phyloP scores from a whole-genome alignment of 2,329 filamentous ascomycete species.

The Fusarium chaquense region DNA sequence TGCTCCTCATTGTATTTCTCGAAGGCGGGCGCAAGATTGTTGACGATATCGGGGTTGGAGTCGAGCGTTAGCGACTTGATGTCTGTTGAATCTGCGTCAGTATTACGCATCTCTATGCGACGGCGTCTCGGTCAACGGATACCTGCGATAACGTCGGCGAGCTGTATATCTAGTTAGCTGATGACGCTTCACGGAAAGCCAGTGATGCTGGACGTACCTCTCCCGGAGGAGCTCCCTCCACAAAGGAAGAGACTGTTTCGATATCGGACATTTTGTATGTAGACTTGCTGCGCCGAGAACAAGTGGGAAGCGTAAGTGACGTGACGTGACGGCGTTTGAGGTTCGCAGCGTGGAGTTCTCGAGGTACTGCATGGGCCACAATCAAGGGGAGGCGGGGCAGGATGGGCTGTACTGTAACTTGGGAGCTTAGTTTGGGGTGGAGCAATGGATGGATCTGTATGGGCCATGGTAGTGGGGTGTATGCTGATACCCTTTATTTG shows the following conservation, averaged over 20 bases:
- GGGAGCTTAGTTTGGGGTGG: constrained; percentile 43
- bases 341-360: constrained; percentile 37
- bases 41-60: constrained; percentile 73
- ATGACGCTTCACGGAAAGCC: constrained; percentile 37
- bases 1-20: constrained; percentile 97
- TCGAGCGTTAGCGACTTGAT: constrained; percentile 87
- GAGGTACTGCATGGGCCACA: constrained; percentile 31
- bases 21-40: constrained; percentile 84
- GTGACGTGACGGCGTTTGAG: constrained; percentile 32
- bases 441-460: constrained; percentile 14
- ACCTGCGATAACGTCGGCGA: constrained; percentile 90
- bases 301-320: constrained; percentile 6
- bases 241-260: constrained; percentile 78
- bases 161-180: constrained; percentile 63
- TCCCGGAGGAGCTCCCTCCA: constrained; percentile 93
- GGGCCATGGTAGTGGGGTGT: constrained; percentile 28
- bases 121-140: constrained; percentile 48
- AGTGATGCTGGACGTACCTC: constrained; percentile 74
- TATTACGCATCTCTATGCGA: not conserved
- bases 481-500: not conserved
- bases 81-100: constrained; percentile 65
- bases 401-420: constrained; percentile 10
- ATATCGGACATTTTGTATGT: constrained; percentile 53
- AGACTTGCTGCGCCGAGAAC: constrained; percentile 22
- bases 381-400: constrained; percentile 46